Conservation (phyloP, 2,329 filamentous ascomycete genomes). For the Aspergillus texensis region DNA sequence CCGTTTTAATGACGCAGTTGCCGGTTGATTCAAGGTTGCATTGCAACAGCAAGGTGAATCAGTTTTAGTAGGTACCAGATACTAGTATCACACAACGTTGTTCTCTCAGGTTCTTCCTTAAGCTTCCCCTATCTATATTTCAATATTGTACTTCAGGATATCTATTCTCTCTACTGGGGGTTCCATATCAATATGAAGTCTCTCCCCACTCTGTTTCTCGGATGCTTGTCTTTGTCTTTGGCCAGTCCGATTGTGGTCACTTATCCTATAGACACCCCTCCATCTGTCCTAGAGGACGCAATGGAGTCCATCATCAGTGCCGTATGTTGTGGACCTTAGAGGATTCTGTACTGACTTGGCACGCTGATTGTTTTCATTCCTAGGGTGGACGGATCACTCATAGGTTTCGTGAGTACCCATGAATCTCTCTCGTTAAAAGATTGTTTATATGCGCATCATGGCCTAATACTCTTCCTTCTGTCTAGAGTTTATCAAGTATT, state of each 20-base stretch:
- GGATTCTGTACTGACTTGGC: neutral
- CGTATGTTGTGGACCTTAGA: slow-evolving; percentile 44
- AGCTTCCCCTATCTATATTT: neutral
- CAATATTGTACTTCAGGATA: neutral
- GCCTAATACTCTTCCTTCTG: slow-evolving; percentile 15
- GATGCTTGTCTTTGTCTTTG: slow-evolving; percentile 63
- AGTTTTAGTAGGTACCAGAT: neutral
- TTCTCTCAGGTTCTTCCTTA: neutral
- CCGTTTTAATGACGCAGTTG: slow-evolving; percentile 1
- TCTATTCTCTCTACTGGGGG: neutral
- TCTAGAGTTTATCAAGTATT: slow-evolving; percentile 48
- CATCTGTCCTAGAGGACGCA: slow-evolving; percentile 68
- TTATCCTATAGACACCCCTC: slow-evolving; percentile 71
- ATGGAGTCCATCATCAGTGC: slow-evolving; percentile 70
- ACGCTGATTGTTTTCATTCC: neutral
- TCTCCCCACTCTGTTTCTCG: slow-evolving; percentile 59
- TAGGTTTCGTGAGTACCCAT: slow-evolving; percentile 67
- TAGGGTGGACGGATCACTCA: slow-evolving; percentile 76
- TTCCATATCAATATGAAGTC: slow-evolving; percentile 61
- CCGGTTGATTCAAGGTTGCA: neutral
- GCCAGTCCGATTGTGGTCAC: slow-evolving; percentile 78
- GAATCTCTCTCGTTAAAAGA: neutral
- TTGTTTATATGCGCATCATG: neutral
- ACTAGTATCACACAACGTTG: neutral
- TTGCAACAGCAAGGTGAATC: neutral